Percentiles rank a stretch among this genome's conserved stretches.
Evolutionary conservation across 2,329 filamentous ascomycete genomes (phyloP).

Genomic region (Helicocarpus griseus): DNA sequence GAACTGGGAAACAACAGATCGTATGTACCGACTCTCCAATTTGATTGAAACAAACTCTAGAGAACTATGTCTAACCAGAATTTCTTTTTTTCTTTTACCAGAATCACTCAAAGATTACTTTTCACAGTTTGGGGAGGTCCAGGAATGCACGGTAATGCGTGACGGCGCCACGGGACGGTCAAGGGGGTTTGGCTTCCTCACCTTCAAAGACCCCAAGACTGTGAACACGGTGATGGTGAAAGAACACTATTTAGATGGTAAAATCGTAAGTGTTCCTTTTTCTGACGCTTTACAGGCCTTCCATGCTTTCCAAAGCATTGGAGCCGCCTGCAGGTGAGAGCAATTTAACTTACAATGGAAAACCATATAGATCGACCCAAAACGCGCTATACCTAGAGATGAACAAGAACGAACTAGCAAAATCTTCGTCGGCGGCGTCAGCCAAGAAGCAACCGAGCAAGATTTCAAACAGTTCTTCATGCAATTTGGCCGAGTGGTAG

Average conservation of each 20-base stretch:
- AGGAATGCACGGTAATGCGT: conserved; percentile 98
- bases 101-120: conserved; percentile 97
- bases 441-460: conserved; percentile 90
- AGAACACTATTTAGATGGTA: conserved; percentile 94
- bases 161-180: conserved; percentile 90
- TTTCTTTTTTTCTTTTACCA: conserved; percentile 31
- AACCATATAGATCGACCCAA: conserved; percentile 74
- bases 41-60: conserved; percentile 3
- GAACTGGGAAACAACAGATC: conserved; percentile 98
- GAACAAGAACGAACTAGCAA: conserved; percentile 98
- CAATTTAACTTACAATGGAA: neutral
- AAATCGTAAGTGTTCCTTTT: conserved; percentile 59
- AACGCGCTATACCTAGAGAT: conserved; percentile 91
- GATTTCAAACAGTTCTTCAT: conserved; percentile 97
- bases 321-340: neutral
- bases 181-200: conserved; percentile 92
- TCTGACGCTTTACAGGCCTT: too few relatives aligned
- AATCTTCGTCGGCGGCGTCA: conserved; percentile 96
- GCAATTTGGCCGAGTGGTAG: conserved; percentile 90
- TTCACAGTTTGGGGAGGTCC: conserved; percentile 91
- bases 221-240: conserved; percentile 99
- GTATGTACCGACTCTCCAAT: conserved; percentile 48
- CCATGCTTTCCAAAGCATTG: too few relatives aligned
- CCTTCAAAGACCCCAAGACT: conserved; percentile 93
- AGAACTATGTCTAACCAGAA: conserved; percentile 18